Conservation (phyloP, 176 grass and related monocot genomes). For the Musa troglodytarum region DNA sequence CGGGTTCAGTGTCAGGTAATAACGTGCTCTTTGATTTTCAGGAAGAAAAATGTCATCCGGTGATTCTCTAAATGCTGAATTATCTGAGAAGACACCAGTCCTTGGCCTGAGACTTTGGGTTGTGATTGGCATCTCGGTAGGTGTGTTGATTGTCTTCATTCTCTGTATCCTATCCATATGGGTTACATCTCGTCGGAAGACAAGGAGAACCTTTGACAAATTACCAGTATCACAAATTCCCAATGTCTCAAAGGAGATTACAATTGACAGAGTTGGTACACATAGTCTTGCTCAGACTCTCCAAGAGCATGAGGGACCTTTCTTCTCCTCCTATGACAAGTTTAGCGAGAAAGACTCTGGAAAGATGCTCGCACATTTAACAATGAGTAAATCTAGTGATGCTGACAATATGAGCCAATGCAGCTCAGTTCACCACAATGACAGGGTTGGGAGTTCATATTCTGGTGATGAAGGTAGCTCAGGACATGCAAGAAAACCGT, state of each 20-base stretch:
- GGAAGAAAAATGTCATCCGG: constrained; percentile 50
- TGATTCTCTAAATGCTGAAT: constrained; percentile 37
- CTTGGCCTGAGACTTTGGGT: constrained; percentile 70
- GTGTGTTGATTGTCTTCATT: constrained; percentile 38
- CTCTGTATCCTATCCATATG: constrained; percentile 56
- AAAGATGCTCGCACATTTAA: constrained; percentile 23
- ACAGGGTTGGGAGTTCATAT: constrained; percentile 71
- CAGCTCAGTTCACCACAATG: constrained; percentile 60
- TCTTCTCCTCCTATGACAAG: constrained; percentile 48
- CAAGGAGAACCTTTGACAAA: constrained; percentile 22
- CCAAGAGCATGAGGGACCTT: constrained; percentile 23
- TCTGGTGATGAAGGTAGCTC: constrained; percentile 64
- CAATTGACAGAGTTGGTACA: constrained; percentile 46
- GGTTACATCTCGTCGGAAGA: constrained; percentile 44
- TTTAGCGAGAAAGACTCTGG: constrained; percentile 31
- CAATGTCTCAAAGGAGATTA: constrained; percentile 78
- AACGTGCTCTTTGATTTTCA: constrained; percentile 13
- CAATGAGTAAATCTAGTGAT: constrained; percentile 55
- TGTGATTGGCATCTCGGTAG: constrained; percentile 72
- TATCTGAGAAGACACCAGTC: constrained; percentile 64
- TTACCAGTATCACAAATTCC: constrained; percentile 50
- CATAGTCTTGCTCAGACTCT: constrained; percentile 27
- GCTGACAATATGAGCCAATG: constrained; percentile 66
- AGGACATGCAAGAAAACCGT: constrained; percentile 40
- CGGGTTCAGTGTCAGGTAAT: constrained; percentile 19